Evolutionary conservation across 1,139 yeast species (phyloP).

Genomic region (Diutina pseudorugosa): DNA sequence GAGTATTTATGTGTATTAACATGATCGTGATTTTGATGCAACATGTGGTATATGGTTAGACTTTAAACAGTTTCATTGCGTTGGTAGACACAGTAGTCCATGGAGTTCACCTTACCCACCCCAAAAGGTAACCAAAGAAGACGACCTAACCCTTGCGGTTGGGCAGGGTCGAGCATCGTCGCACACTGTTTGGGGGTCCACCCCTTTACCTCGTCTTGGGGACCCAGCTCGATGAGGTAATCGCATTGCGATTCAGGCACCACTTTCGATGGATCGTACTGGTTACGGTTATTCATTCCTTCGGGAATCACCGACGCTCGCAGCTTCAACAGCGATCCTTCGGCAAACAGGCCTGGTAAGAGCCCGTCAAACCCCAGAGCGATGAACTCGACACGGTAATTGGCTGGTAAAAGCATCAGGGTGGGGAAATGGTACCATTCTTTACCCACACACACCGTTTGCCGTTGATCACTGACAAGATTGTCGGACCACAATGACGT

Average conservation of each 20-base stretch:
- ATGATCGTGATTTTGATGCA: too few relatives aligned
- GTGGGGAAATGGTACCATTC: constrained; percentile 94
- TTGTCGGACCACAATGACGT: constrained; percentile 15
- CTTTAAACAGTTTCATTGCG: not conserved
- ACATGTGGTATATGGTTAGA: too few relatives aligned
- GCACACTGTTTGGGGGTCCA: constrained; percentile 36
- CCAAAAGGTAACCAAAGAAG: constrained; percentile 31
- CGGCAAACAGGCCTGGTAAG: constrained; percentile 77
- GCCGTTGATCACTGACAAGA: not conserved
- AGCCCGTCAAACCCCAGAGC: constrained; percentile 76
- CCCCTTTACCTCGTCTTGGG: constrained; percentile 6
- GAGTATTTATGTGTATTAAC: too few relatives aligned
- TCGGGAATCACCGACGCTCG: constrained; percentile 34
- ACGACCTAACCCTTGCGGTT: constrained; percentile 33
- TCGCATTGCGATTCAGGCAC: constrained; percentile 36
- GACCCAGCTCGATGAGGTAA: constrained; percentile 42
- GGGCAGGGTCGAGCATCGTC: constrained; percentile 36
- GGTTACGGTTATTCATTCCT: constrained; percentile 65
- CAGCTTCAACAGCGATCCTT: constrained; percentile 15
- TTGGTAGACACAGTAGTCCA: constrained; percentile 32
- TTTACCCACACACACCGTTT: constrained; percentile 64
- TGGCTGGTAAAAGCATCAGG: constrained; percentile 62
- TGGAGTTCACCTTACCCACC: constrained; percentile 23
- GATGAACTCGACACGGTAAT: constrained; percentile 52
- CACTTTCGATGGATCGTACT: constrained; percentile 43